Evolutionary conservation across 768 basidiomycete genomes (phyloP), one percentile per base, ranked within the genome.

Genomic region (Lyophyllum decastes): DNA sequence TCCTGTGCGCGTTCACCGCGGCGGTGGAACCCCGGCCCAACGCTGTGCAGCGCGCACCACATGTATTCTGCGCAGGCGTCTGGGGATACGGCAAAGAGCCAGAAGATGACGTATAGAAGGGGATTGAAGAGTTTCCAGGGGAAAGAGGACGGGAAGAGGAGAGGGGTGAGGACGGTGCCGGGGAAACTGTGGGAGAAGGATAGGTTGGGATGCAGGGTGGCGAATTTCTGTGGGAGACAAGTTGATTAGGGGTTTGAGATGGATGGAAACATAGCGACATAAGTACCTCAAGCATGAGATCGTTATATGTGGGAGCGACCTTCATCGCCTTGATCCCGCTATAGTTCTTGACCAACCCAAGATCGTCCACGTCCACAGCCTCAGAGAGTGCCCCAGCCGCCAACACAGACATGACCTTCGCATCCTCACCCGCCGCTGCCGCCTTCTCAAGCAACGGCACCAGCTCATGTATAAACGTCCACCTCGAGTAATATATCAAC

Each of bases 271-370:
- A n/a, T n/a, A n/a, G n/a, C n/a, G n/a, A n/a, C n/a, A n/a, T n/a
- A 57, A 58, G 38, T 48, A 81, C 83, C 76, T 82, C 74, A 46
- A 83, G 59, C 79, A 82, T 81, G n/a, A 82, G 62, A 64, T 85
- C 83, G 57, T 76, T 84, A 59, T 84, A 84, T 0, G 81, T 79
- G 17, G 75, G 69, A 0, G 73, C 70, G 0, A 69, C 60, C 33
- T 66, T 25, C 1, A 70, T 76, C 0, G 78, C 78, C 2, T 69
- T 73, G 6, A 56, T 11, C 0, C 74, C 30, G 0, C 68, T 72
- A 64, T 73, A 85, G n/a, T 53, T 68, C 66, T 80, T 80, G 70
- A 80, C 80, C 62, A 85, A 64, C 0, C 76, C 81, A 21, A 85
- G 70, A 59, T 84, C 82, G n/a, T 83, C 70, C 34, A 78, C 46